These are phyloP conservation scores for Podila verticillata DNA, from an alignment of 192 early-diverging fungal genomes.

Conservation along the genomic window DNA sequence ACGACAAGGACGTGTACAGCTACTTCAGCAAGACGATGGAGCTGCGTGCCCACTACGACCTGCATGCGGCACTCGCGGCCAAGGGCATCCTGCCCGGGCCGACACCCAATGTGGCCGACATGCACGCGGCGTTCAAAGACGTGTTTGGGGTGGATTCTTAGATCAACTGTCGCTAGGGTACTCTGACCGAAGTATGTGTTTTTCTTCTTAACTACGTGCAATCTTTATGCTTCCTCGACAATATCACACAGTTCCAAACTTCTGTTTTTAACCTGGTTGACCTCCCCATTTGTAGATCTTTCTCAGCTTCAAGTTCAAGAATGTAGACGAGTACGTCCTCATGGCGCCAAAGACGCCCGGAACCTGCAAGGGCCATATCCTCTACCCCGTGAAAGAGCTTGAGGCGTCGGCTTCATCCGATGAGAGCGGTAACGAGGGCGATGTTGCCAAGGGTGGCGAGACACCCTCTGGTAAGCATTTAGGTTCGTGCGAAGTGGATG, in stretches of 20 bases:
- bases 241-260: too few relatives aligned
- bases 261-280: too few relatives aligned
- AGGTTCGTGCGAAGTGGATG: conserved; percentile 17
- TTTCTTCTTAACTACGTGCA: too few relatives aligned
- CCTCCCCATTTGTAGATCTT: background rate
- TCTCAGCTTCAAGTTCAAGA: conserved; percentile 54
- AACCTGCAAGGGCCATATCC: conserved; percentile 32
- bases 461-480: conserved; percentile 30
- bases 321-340: conserved; percentile 44
- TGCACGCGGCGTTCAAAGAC: conserved; percentile 53
- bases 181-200: conserved; percentile 50
- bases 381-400: conserved; percentile 30
- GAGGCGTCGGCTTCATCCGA: background rate
- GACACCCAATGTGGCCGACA: conserved; percentile 48
- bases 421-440: background rate
- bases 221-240: background rate
- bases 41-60: conserved; percentile 64
- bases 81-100: conserved; percentile 61
- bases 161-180: conserved; percentile 49
- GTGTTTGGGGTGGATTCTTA: conserved; percentile 53
- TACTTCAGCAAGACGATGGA: conserved; percentile 66
- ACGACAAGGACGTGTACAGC: conserved; percentile 64
- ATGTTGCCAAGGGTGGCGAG: background rate
- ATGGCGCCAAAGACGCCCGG: conserved; percentile 26
- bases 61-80: conserved; percentile 58